A percentile compares a stretch with the other conserved stretches of the same genome.
phyloP scores from a whole-genome alignment of 2,329 filamentous ascomycete species.

The Phyllosticta citrichinensis region DNA sequence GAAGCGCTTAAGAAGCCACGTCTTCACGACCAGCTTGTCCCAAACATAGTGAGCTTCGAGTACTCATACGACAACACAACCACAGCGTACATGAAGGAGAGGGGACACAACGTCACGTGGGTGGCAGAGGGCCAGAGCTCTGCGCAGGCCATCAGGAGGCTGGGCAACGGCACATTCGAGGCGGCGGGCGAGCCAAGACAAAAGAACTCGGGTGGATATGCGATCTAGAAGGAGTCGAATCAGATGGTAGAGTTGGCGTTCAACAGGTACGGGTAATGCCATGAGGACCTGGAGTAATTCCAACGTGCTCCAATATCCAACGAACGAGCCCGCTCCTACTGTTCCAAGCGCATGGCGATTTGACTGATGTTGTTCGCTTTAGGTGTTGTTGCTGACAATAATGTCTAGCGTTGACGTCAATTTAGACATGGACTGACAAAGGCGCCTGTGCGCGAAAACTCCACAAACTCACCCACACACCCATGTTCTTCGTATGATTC shows the following conservation, averaged over 20 bases:
- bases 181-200: constrained; percentile 69
- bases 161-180: constrained; percentile 61
- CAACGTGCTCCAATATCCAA: not conserved
- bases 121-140: constrained; percentile 53
- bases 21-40: constrained; percentile 74
- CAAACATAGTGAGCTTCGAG: constrained; percentile 60
- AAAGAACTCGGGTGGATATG: constrained; percentile 57
- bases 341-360: not conserved
- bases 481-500: not conserved
- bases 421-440: not conserved
- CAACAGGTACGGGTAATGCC: no score
- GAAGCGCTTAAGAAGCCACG: constrained; percentile 57
- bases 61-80: constrained; percentile 56
- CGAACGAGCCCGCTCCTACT: not conserved
- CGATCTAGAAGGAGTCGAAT: constrained; percentile 30
- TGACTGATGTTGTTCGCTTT: not conserved
- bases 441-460: not conserved
- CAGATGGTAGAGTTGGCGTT: not conserved
- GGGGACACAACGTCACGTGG: constrained; percentile 65
- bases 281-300: no score
- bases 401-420: not conserved
- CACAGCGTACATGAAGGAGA: constrained; percentile 49
- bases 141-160: constrained; percentile 58
- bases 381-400: not conserved
- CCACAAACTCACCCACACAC: not conserved